Evolutionary conservation across 148 eudicot genomes (phyloP).

Genomic region (Dianthus caryophyllus): DNA sequence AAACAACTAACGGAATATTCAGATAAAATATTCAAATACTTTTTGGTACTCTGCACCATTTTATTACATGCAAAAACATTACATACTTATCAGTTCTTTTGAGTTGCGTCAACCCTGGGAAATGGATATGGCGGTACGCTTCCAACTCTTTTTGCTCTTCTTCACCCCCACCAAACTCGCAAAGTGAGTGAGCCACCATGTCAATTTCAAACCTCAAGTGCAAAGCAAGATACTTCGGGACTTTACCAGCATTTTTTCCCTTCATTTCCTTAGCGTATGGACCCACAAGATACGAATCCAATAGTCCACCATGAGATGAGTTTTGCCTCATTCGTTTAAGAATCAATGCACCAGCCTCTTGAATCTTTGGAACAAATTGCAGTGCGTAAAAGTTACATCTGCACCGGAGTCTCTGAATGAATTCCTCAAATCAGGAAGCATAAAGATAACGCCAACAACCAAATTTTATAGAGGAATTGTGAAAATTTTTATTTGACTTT

Average conservation of each 20-base stretch:
- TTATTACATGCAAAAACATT: slow-evolving; percentile 1
- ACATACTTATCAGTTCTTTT: slow-evolving; percentile 59
- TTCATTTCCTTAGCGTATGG: slow-evolving; percentile 46
- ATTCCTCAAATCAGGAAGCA: slow-evolving; percentile 50
- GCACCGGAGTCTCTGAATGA: slow-evolving; percentile 94
- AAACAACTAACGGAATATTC: not conserved
- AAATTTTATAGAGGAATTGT: slow-evolving; percentile 7
- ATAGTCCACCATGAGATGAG: slow-evolving; percentile 44
- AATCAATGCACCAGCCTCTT: slow-evolving; percentile 78
- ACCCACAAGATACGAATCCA: slow-evolving; percentile 83
- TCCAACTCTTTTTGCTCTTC: slow-evolving; percentile 78
- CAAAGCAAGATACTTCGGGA: slow-evolving; percentile 70
- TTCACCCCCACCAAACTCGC: slow-evolving; percentile 97
- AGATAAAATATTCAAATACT: no score
- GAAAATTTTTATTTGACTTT: slow-evolving; percentile 13
- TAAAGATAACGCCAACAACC: slow-evolving; percentile 5
- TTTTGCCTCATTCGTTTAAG: slow-evolving; percentile 74
- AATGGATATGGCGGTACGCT: slow-evolving; percentile 81
- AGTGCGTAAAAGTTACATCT: slow-evolving; percentile 95
- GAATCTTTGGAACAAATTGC: slow-evolving; percentile 87
- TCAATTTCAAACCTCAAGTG: slow-evolving; percentile 98
- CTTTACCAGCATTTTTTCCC: slow-evolving; percentile 34
- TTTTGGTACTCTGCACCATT: no score
- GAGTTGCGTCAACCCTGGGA: slow-evolving; percentile 63
- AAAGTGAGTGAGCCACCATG: slow-evolving; percentile 97